phyloP scores from a whole-genome alignment of 805 yeast genomes.

The Ogataea dorogensis region DNA sequence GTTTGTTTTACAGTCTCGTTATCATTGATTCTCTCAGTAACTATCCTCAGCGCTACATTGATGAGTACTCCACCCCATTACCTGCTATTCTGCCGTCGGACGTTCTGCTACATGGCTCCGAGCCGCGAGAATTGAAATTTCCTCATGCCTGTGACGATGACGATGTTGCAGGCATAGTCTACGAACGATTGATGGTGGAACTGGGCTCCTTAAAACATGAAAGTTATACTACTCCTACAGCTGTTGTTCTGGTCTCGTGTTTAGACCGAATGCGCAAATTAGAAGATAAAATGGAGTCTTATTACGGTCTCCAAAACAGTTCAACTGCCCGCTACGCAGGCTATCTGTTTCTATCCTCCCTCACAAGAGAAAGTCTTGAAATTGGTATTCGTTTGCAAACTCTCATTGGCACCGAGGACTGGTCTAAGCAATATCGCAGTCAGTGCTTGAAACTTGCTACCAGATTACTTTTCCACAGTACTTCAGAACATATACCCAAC shows the following conservation, averaged over 20 bases:
- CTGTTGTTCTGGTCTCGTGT: slow-evolving; percentile 9
- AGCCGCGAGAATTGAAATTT: not conserved
- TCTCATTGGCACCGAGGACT: slow-evolving; percentile 19
- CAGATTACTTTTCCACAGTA: slow-evolving; percentile 21
- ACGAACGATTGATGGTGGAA: slow-evolving; percentile 22
- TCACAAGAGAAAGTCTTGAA: slow-evolving; percentile 25
- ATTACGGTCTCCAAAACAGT: slow-evolving; percentile 6
- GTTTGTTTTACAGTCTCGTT: slow-evolving; percentile 27
- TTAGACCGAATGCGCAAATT: slow-evolving; percentile 18
- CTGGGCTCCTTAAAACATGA: slow-evolving; percentile 24
- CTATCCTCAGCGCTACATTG: slow-evolving; percentile 24
- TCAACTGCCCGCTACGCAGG: slow-evolving; percentile 23
- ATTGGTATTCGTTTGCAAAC: slow-evolving; percentile 24
- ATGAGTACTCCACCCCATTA: slow-evolving; percentile 20
- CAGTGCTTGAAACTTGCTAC: slow-evolving; percentile 22
- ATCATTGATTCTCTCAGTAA: slow-evolving; percentile 28
- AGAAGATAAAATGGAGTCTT: slow-evolving; percentile 10
- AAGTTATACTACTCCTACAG: slow-evolving; percentile 14
- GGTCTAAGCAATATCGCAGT: slow-evolving; percentile 21
- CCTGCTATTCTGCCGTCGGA: slow-evolving; percentile 20
- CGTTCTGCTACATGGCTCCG: slow-evolving; percentile 13
- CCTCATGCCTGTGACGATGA: slow-evolving; percentile 15
- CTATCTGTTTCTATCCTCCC: slow-evolving; percentile 24
- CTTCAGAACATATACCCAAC: slow-evolving; percentile 17
- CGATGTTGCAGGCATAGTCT: slow-evolving; percentile 23